Percentiles rank a stretch among this genome's conserved stretches.
These are phyloP conservation scores for Cyclotella atomus DNA, from an alignment of 108 stramenopile species.

Conservation along the genomic window DNA sequence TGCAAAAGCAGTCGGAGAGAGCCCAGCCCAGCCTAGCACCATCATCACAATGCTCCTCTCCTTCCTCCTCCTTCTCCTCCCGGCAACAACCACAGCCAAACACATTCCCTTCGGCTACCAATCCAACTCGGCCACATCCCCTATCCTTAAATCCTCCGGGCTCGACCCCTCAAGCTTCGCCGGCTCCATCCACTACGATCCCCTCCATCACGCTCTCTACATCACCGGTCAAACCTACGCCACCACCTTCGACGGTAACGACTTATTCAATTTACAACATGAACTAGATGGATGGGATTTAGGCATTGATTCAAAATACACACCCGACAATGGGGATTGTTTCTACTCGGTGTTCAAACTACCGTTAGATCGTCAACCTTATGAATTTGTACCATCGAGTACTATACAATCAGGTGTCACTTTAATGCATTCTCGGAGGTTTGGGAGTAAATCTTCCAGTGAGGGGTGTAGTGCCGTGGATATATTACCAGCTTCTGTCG, in stretches of 20 bases:
- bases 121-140: slow-evolving; percentile 35
- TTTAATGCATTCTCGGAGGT: slow-evolving; percentile 40
- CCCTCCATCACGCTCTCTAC: slow-evolving; percentile 50
- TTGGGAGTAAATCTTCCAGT: slow-evolving; percentile 14
- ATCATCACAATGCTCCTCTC: background rate
- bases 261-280: slow-evolving; percentile 22
- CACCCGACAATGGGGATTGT: slow-evolving; percentile 34
- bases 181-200: slow-evolving; percentile 54
- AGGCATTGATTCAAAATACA: slow-evolving; percentile 20
- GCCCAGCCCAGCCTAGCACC: too few relatives aligned
- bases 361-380: background rate
- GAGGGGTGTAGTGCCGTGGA: slow-evolving; percentile 49
- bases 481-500: slow-evolving; percentile 13
- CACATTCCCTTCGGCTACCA: slow-evolving; percentile 50
- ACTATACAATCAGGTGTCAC: slow-evolving; percentile 4
- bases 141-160: background rate
- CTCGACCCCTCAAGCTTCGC: slow-evolving; percentile 50
- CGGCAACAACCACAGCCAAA: background rate
- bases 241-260: slow-evolving; percentile 38
- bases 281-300: slow-evolving; percentile 16
- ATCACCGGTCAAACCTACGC: slow-evolving; percentile 52
- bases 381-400: background rate
- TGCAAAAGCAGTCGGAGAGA: too few relatives aligned
- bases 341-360: slow-evolving; percentile 40
- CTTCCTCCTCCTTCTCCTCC: slow-evolving; percentile 1